Base-by-base conservation (phyloP, 2,329 filamentous ascomycete genomes). In the Aspergillus cejpii region DNA sequence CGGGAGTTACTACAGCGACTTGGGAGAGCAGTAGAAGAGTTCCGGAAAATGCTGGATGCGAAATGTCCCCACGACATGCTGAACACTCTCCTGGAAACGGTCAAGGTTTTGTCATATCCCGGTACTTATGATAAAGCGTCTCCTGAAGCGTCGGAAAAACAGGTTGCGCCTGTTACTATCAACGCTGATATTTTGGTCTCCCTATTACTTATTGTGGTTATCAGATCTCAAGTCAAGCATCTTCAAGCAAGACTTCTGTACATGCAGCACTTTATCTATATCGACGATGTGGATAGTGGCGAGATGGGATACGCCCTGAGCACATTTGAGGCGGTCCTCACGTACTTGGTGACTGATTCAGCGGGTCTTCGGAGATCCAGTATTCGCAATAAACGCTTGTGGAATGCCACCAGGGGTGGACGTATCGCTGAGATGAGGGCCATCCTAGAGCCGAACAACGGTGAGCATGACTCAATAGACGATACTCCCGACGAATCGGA, bases 201-300 rank as follows among this genome's bases (percentile, higher is more conserved):
- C 0, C 71, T 98, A 47, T 75, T 98, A 11, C 75, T 98, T 15
- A 83, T 94, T 50, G 89, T 98, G 12, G 86, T 98, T 8, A 97
- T 98, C 49, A 80, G 91, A 51, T 87, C 91, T 8, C 86, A 92
- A 48, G 82, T 94, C 20, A 82, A 86, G 47, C 84, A 96, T 66
- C 74, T 98, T 6, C 87, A 95, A 57, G 89, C 92, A 2, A 80
- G 91, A 15, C 72, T 98, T 37, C 76, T 85, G n/a, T 98, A 97
- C 63, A 95, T 97, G 76, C 85, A 91, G 34, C 88, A 94, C 59
- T 98, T 96, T 61, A 92, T 96, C 54, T 98, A 95, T 66, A 90
- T 95, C 40, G 92, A 97, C 57, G 92, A 98, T 67, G 89, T 98
- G 6, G 92, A 98, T 54, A 94, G 83, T 49, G 92, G 92, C 39